Evolutionary conservation across 495 filamentous ascomycete genomes (phyloP), one percentile per base, ranked within the genome.

Genomic region (Talaromyces adpressus): DNA sequence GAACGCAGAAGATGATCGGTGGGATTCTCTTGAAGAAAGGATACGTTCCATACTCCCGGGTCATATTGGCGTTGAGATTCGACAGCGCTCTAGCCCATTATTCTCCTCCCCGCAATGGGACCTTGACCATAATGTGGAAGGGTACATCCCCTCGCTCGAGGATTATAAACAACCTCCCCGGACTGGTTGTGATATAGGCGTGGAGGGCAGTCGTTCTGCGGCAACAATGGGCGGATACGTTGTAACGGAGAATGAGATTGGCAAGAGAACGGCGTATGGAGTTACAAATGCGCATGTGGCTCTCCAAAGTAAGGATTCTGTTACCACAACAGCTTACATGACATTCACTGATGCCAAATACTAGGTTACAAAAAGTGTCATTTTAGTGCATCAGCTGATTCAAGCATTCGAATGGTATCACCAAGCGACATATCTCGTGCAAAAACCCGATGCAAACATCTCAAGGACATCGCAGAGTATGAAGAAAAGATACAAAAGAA

Each of bases 1-100:
- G 16, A 51, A 64, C 58, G 62, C 62, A 18, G 62, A 64, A 39
- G 62, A 64, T 29, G 22, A 60, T n/a, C 8, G 7, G 23, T 64
- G 62, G 62, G 62, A 61, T 27, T 11, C 7, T 27, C 4, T 59
- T 8, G 25, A 59, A 16, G 57, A 1, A 1, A 30, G 29, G 2
- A n/a, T 59, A 20, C 23, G 32, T 32, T 3, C 9, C 14, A 36
- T 59, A 59, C 57, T 59, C 25, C 57, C 57, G 1, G 9, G 25
- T 20, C n/a, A 59, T 4, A 59, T 59, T 32, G 29, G 9, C 20
- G 20, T 59, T 6, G 57, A 59, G 1, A 59, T 59, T 36, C 57
- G 57, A 30, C 57, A 59, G 12, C 1, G 22, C 22, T 57, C 53
- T 6, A 14, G 53, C 22, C 53, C 53, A 57, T 23, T 7, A 2